phyloP scores from a whole-genome alignment of 129 eudicot genomes.

The Dittrichia graveolens region DNA sequence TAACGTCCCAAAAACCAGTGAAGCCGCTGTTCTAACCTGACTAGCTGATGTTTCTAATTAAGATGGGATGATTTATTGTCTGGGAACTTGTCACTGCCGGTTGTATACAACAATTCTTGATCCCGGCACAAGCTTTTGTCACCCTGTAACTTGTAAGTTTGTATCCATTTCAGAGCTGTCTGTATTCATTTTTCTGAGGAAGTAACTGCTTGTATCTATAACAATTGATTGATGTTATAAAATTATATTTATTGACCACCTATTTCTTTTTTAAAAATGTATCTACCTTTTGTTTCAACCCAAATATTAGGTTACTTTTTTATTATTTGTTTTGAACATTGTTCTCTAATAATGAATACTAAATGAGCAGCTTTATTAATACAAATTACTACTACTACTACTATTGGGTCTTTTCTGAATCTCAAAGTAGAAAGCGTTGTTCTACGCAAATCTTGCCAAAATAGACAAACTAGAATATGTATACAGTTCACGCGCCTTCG shows the following conservation, averaged over 20 bases:
- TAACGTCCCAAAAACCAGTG: slow-evolving; percentile 51
- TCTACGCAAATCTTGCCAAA: no score
- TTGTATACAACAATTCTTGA: background rate
- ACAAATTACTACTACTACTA: no score
- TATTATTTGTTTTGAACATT: no score
- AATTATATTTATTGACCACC: slow-evolving; percentile 22
- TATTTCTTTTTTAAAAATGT: background rate
- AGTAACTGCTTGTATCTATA: slow-evolving; percentile 36
- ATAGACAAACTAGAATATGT: no score
- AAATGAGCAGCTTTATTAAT: no score
- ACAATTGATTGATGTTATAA: slow-evolving; percentile 29
- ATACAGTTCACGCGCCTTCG: no score
- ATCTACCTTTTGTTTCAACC: slow-evolving; percentile 14
- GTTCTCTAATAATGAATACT: no score
- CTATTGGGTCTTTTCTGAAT: no score
- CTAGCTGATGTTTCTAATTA: slow-evolving; percentile 27
- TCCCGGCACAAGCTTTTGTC: slow-evolving; percentile 25
- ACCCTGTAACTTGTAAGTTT: slow-evolving; percentile 36
- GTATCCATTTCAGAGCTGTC: slow-evolving; percentile 17
- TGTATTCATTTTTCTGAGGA: slow-evolving; percentile 7
- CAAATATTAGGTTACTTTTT: no score
- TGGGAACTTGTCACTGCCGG: slow-evolving; percentile 1
- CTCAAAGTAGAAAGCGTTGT: no score
- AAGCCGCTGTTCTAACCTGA: slow-evolving; percentile 44
- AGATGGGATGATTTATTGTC: slow-evolving; percentile 35